Evolutionary conservation across 139 green algal species (phyloP).

Genomic region (Tetraselmis chui): DNA sequence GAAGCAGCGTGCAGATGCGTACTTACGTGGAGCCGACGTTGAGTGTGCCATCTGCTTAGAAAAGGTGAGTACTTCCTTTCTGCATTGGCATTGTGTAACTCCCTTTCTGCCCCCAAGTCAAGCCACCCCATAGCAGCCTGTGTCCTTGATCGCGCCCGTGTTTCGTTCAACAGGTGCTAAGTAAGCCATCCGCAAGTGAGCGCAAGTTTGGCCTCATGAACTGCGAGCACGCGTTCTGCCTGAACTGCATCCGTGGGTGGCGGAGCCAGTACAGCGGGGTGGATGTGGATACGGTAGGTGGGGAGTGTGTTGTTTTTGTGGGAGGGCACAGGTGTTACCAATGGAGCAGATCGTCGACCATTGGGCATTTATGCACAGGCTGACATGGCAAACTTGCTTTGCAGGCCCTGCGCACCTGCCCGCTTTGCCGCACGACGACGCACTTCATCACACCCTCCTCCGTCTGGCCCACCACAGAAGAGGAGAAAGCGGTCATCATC

Average conservation of each 20-base stretch:
- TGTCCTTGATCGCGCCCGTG: too few relatives aligned
- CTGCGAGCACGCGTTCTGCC: slow-evolving; percentile 80
- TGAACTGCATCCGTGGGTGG: slow-evolving; percentile 78
- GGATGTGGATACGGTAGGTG: slow-evolving; percentile 30
- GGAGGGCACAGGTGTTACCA: not conserved
- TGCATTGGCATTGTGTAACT: too few relatives aligned
- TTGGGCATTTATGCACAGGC: too few relatives aligned
- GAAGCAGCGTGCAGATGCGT: slow-evolving; percentile 38
- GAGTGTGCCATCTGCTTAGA: slow-evolving; percentile 80
- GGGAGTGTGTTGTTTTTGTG: slow-evolving; percentile 6
- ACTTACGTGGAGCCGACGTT: slow-evolving; percentile 29
- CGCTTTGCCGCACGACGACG: slow-evolving; percentile 53
- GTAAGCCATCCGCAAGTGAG: slow-evolving; percentile 28
- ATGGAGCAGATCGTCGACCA: too few relatives aligned
- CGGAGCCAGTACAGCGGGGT: slow-evolving; percentile 33
- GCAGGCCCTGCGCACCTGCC: slow-evolving; percentile 57
- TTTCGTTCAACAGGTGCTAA: slow-evolving; percentile 30
- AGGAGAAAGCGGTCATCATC: not conserved
- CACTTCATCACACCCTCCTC: slow-evolving; percentile 63
- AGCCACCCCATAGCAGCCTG: too few relatives aligned
- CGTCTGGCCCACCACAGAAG: slow-evolving; percentile 44
- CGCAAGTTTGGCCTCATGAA: slow-evolving; percentile 71
- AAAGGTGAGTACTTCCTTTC: slow-evolving; percentile 1
- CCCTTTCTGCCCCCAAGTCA: too few relatives aligned
- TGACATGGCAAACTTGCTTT: too few relatives aligned